phyloP scores from a whole-genome alignment of 306 rosid genomes.

The Hippophae rhamnoides region DNA sequence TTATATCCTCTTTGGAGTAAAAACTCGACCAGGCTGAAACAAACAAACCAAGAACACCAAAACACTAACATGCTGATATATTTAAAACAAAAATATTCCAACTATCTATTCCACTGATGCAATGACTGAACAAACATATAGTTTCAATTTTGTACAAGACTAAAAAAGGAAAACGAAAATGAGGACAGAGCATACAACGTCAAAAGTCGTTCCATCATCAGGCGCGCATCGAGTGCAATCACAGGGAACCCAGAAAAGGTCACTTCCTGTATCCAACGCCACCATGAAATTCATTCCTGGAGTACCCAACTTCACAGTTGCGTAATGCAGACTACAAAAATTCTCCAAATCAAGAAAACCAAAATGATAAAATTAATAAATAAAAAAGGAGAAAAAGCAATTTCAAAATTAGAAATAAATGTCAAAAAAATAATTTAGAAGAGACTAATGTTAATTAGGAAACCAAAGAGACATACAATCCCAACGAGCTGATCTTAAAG shows the following conservation, averaged over 20 bases:
- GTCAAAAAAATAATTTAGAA: background rate
- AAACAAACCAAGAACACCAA: too few relatives aligned
- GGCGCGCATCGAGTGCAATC: slow-evolving; percentile 75
- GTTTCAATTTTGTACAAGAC: background rate
- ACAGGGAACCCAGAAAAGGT: slow-evolving; percentile 93
- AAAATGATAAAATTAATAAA: slow-evolving; percentile 2
- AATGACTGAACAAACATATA: too few relatives aligned
- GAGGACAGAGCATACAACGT: slow-evolving; percentile 40
- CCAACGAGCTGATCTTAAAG: slow-evolving; percentile 61
- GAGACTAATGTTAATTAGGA: background rate
- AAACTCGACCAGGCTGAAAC: too few relatives aligned
- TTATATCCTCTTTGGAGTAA: too few relatives aligned
- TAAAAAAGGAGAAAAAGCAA: slow-evolving; percentile 6
- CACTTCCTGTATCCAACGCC: slow-evolving; percentile 94
- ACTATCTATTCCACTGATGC: too few relatives aligned
- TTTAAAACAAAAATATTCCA: too few relatives aligned
- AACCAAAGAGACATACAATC: slow-evolving; percentile 39
- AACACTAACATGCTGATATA: too few relatives aligned
- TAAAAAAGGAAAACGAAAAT: background rate
- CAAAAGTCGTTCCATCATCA: slow-evolving; percentile 39
- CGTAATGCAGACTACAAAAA: slow-evolving; percentile 69
- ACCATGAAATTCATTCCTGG: slow-evolving; percentile 93
- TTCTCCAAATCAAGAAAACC: slow-evolving; percentile 19
- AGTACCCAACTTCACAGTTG: slow-evolving; percentile 78
- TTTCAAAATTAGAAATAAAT: background rate